These are phyloP conservation scores for Parastagonospora avenae DNA, from an alignment of 2,329 filamentous ascomycete genomes.

Conservation along the genomic window DNA sequence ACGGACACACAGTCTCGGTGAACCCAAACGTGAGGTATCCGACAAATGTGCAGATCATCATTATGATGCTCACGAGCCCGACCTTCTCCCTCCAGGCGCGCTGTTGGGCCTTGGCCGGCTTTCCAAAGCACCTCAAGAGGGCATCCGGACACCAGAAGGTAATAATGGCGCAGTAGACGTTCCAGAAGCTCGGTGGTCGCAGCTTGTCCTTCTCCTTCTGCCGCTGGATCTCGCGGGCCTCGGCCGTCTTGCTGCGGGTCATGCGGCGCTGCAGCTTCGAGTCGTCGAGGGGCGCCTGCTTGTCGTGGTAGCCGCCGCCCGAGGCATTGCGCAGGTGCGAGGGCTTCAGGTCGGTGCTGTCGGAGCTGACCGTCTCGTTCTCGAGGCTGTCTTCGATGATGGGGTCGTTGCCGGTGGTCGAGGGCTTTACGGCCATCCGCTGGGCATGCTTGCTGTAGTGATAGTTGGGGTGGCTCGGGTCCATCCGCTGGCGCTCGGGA, in stretches of 20 bases:
- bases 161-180: constrained; percentile 88
- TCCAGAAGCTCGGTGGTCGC: constrained; percentile 87
- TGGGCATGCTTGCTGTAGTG: constrained; percentile 94
- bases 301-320: constrained; percentile 47
- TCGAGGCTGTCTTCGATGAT: constrained; percentile 72
- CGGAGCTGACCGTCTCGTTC: constrained; percentile 63
- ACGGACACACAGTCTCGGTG: constrained; percentile 82
- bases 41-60: constrained; percentile 84
- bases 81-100: constrained; percentile 98
- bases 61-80: constrained; percentile 91
- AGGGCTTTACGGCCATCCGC: constrained; percentile 88
- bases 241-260: constrained; percentile 65
- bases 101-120: constrained; percentile 81
- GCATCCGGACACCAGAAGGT: constrained; percentile 95
- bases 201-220: constrained; percentile 67
- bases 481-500: constrained; percentile 85
- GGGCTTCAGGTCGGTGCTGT: constrained; percentile 63
- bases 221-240: constrained; percentile 64
- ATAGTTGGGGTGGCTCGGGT: constrained; percentile 89
- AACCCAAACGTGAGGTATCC: constrained; percentile 98
- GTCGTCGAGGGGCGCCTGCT: constrained; percentile 41
- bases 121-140: constrained; percentile 82
- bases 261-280: constrained; percentile 62
- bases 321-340: constrained; percentile 46
- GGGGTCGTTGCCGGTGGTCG: constrained; percentile 89